Evolutionary conservation across 768 basidiomycete genomes (phyloP).

Genomic region (Auriculariales sp.): DNA sequence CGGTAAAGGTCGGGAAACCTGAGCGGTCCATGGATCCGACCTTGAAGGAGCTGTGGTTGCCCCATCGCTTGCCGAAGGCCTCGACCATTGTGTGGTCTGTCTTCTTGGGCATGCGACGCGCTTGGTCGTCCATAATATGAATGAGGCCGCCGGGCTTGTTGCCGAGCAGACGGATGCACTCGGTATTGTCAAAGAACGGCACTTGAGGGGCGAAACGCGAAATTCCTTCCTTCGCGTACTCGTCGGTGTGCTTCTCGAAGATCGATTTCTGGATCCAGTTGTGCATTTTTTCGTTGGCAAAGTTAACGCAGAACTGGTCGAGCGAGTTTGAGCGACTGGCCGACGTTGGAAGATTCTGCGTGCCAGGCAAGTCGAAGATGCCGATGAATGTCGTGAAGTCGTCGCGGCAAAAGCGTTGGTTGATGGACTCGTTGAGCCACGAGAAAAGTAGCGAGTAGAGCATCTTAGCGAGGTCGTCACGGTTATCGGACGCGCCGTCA

Average conservation of each 20-base stretch:
- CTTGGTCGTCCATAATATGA: slow-evolving; percentile 97
- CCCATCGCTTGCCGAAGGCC: slow-evolving; percentile 88
- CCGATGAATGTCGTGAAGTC: slow-evolving; percentile 89
- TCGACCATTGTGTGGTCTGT: slow-evolving; percentile 91
- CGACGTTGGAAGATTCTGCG: slow-evolving; percentile 56
- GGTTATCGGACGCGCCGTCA: slow-evolving; percentile 82
- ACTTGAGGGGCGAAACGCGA: slow-evolving; percentile 50
- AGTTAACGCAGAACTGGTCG: slow-evolving; percentile 94
- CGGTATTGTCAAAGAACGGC: slow-evolving; percentile 81
- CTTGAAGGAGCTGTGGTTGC: slow-evolving; percentile 86
- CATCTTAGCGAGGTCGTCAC: slow-evolving; percentile 87
- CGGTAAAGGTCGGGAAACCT: slow-evolving; percentile 75
- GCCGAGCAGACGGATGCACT: slow-evolving; percentile 76
- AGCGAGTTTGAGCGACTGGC: slow-evolving; percentile 80
- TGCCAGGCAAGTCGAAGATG: slow-evolving; percentile 85
- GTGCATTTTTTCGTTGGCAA: slow-evolving; percentile 85
- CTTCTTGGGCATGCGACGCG: slow-evolving; percentile 73
- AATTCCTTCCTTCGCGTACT: slow-evolving; percentile 77
- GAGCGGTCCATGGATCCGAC: slow-evolving; percentile 57
- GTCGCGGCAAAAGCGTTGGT: slow-evolving; percentile 86
- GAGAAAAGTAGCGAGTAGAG: slow-evolving; percentile 89
- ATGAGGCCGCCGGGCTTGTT: slow-evolving; percentile 82
- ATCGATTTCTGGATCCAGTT: slow-evolving; percentile 65
- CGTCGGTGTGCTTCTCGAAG: slow-evolving; percentile 68
- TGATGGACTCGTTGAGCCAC: slow-evolving; percentile 94